Evolutionary conservation across 305 asterid genomes (phyloP), one percentile per base, ranked within the genome.

Genomic region (Fraxinus platypoda): DNA sequence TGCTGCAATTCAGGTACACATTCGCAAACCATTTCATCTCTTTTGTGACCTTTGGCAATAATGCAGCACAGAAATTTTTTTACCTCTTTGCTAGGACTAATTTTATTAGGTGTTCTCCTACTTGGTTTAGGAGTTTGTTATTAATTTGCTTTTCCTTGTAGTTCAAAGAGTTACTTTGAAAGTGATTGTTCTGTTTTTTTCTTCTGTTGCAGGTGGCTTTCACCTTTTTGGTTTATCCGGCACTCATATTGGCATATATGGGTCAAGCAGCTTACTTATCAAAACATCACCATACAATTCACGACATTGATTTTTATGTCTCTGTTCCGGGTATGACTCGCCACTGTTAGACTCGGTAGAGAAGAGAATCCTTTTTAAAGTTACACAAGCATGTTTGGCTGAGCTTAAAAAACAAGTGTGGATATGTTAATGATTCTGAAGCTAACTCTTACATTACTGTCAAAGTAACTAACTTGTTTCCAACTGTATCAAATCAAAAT

Each of bases 261-360:
- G 99, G 99, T 54, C 97, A 95, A 91, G 98, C 99, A 54, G 99
- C 99, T 83, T 95, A 82, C 84, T 83, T 95, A 38, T 95, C 99
- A 52, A 91, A 77, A 87, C 99, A 95, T 87, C 99, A 95, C 85
- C 93, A 92, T 76, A 88, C 92, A 46, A 87, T 88, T 78, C 92
- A 92, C 83, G 86, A 88, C 72, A 93, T 95, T 13, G 94, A 97
- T 25, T 95, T 93, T 87, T 95, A 95, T 30, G 94, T 92, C 74
- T 92, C 99, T 2, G 99, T 95, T 88, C 99, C 99, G 83, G 99
- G 99, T 94, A 93, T 15, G 76, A 33, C 75, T 19, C 13, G 23
- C 75, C 37, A 68, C 74, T 26, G 74, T 25, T 66, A 12, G 35
- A 28, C n/a, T 66, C 3, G 2, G 31, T 62, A 7, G 71, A 62